phyloP scores from a whole-genome alignment of 78 protist genomes.

The Speleostelium caveatum region DNA sequence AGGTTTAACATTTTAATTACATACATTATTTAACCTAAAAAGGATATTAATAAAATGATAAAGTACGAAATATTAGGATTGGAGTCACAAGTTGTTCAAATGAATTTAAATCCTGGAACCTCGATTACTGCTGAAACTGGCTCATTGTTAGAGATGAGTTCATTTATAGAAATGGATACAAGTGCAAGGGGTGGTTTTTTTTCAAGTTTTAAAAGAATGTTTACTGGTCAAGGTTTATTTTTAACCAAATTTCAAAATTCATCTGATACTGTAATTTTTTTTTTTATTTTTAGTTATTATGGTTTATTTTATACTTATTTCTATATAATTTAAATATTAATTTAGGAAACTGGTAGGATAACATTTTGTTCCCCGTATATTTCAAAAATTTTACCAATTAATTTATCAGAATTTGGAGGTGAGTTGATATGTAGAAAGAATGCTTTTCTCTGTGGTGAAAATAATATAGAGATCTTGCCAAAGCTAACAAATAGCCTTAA shows the following conservation, averaged over 20 bases:
- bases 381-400: conserved; percentile 54
- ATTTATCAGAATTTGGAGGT: conserved; percentile 58
- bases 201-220: conserved; percentile 71
- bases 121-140: conserved; percentile 76
- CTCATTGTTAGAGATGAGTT: conserved; percentile 53
- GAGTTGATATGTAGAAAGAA: conserved; percentile 60
- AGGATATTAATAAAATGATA: neutral
- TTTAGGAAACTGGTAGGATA: conserved; percentile 48
- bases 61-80: conserved; percentile 69
- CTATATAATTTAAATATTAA: neutral
- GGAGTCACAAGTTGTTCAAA: conserved; percentile 70
- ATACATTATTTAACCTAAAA: neutral
- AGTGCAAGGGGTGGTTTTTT: conserved; percentile 67
- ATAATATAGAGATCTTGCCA: conserved; percentile 47
- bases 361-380: conserved; percentile 72
- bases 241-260: conserved; percentile 51
- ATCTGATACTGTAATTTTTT: conserved; percentile 26
- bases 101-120: conserved; percentile 55
- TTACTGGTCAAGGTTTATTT: conserved; percentile 78
- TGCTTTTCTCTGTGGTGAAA: conserved; percentile 63
- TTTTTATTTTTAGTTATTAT: neutral
- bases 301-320: neutral
- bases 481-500: conserved; percentile 17
- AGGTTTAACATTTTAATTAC: neutral
- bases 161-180: conserved; percentile 65